Base-by-base conservation (phyloP, 192 early-diverging fungal genomes). In the Oehlia diaphana region DNA sequence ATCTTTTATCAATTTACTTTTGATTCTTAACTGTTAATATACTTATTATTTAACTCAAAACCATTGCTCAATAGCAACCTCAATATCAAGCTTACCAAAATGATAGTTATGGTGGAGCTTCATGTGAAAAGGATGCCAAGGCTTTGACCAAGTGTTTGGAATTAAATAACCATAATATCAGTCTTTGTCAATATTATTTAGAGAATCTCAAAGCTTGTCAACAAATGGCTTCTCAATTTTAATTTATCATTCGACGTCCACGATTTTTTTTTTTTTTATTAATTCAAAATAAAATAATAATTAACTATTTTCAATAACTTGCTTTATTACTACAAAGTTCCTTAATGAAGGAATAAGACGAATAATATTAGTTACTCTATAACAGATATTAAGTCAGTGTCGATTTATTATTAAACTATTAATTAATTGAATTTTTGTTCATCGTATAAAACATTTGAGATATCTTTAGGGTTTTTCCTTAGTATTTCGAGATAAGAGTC, bases 161-260 rank as follows among this genome's bases (percentile, higher is more conserved):
- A 82, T 81, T 86, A 81, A 95, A 90, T 84, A 88, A 87, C 72
- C 92, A 94, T 81, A 92, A 97, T 84, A 91, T 94, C 80, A 83
- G 80, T 62, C 88, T 91, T 42, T 98, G 96, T 88, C 92, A 95
- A 86, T 96, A 93, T 89, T 96, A 96, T 85, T 85, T 96, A 53
- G 95, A 98, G 80, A 89, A 92, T 86, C 90, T 98, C 74, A 96
- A 96, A 90, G 88, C 92, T 71, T 98, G 96, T 89, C 95, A 94
- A 71, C 78, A 83, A 44, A 86, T 88, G 85, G 82, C 87, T 31
- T 71, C 80, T 33, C 83, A 88, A 39, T 84, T 86, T 73, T 84
- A 70, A 37, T 31, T 47, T 47, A 47, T 47, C 19, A 63, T 26
- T 42, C 2, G 35, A 37, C 35, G 35, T 37, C 33, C 1, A 47